Percentiles rank a stretch among this genome's conserved stretches.
These are phyloP conservation scores for Eucalyptus polyanthemos DNA, from an alignment of 345 rosid genomes.

Conservation along the genomic window DNA sequence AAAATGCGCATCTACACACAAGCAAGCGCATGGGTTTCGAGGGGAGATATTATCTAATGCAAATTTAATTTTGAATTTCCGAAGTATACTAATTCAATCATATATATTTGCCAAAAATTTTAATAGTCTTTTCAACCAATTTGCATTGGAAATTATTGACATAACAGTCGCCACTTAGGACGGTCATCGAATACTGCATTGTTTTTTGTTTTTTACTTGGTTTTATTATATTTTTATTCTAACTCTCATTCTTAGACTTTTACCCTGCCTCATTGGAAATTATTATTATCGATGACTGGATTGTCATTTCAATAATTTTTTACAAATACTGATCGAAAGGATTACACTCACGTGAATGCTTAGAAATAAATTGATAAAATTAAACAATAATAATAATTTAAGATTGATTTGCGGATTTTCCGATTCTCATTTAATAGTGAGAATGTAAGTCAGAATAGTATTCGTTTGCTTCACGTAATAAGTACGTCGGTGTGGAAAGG, in stretches of 20 bases:
- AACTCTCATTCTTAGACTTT: too few species aligned
- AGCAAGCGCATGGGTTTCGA: not conserved
- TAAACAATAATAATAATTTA: not conserved
- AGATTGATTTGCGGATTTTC: not conserved
- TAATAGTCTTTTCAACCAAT: accelerated
- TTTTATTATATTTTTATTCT: too few species aligned
- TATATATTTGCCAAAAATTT: accelerated
- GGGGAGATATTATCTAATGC: not conserved
- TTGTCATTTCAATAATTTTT: not conserved
- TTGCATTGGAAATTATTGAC: not conserved
- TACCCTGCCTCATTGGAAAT: too few species aligned
- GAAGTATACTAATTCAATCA: not conserved
- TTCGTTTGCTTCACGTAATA: not conserved
- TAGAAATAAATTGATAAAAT: too few species aligned
- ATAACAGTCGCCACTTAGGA: accelerated
- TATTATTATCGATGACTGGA: too few species aligned
- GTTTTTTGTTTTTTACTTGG: too few species aligned
- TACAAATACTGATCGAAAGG: accelerated
- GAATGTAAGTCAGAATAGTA: not conserved
- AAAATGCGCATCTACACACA: not conserved
- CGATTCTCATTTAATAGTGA: not conserved
- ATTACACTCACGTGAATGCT: too few species aligned
- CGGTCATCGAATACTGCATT: accelerated
- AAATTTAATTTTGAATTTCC: not conserved
- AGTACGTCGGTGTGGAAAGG: not conserved